Evolutionary conservation across 2,329 filamentous ascomycete species (phyloP).

Genomic region (Fusarium udum): DNA sequence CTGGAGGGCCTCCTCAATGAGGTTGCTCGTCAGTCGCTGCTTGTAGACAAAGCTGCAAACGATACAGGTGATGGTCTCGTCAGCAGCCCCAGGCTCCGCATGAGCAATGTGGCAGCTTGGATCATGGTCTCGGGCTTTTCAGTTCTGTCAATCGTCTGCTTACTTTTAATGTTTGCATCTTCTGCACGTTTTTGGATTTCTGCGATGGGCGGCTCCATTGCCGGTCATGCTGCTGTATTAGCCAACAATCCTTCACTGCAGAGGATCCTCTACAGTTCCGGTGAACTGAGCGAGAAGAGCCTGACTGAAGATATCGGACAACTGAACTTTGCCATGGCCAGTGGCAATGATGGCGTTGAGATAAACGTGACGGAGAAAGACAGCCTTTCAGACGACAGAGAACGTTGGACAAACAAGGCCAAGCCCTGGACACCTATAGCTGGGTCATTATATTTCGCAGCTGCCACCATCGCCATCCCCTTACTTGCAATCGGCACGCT

Average conservation of each 20-base stretch:
- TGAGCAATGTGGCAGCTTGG: fast-evolving
- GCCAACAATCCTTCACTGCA: background rate
- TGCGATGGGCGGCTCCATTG: background rate
- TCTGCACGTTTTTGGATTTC: fast-evolving
- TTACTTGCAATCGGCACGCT: fast-evolving
- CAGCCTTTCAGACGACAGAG: fast-evolving
- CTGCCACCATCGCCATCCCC: fast-evolving
- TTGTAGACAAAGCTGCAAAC: background rate
- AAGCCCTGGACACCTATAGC: background rate
- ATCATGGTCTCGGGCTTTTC: fast-evolving
- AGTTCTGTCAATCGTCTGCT: fast-evolving
- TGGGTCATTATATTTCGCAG: background rate
- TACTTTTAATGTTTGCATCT: background rate
- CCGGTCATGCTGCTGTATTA: fast-evolving
- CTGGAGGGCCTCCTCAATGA: background rate
- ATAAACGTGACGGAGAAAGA: fast-evolving
- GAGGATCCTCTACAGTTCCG: fast-evolving
- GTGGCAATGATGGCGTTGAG: fast-evolving
- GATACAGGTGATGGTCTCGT: background rate
- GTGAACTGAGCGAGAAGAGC: fast-evolving
- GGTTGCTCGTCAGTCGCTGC: background rate
- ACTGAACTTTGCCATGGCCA: fast-evolving
- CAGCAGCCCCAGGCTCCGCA: fast-evolving
- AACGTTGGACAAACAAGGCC: fast-evolving
- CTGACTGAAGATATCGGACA: fast-evolving